Percentiles rank a stretch among this genome's conserved stretches.
These are phyloP conservation scores for Fulvia fulva DNA, from an alignment of 2,329 filamentous ascomycete species.

Conservation along the genomic window DNA sequence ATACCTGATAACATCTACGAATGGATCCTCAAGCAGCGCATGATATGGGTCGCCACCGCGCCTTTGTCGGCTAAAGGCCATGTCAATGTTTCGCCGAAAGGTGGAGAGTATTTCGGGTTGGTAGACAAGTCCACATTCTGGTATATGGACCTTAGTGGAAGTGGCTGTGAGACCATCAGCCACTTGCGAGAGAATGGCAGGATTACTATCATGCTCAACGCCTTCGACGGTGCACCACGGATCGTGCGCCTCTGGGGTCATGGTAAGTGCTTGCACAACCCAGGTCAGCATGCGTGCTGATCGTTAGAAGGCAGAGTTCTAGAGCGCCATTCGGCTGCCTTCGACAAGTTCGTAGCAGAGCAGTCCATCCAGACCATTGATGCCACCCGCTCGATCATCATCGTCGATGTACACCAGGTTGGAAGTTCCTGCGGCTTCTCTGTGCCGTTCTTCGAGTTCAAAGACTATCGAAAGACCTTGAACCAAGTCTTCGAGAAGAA, in stretches of 20 bases:
- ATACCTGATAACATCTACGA: slow-evolving; percentile 37
- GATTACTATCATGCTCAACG: slow-evolving; percentile 42
- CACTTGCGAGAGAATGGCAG: slow-evolving; percentile 45
- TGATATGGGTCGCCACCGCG: slow-evolving; percentile 43
- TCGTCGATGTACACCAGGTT: slow-evolving; percentile 43
- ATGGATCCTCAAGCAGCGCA: slow-evolving; percentile 45
- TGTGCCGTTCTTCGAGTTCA: slow-evolving; percentile 45
- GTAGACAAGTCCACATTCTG: slow-evolving; percentile 39
- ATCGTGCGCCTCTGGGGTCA: slow-evolving; percentile 44
- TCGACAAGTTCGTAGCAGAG: slow-evolving; percentile 32
- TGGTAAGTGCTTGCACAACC: slow-evolving; percentile 30
- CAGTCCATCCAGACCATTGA: slow-evolving; percentile 37
- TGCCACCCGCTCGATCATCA: slow-evolving; percentile 39
- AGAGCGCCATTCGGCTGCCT: slow-evolving; percentile 36
- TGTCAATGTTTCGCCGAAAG: slow-evolving; percentile 47
- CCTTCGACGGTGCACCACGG: slow-evolving; percentile 40
- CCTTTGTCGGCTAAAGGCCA: slow-evolving; percentile 40
- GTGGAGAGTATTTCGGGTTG: slow-evolving; percentile 42
- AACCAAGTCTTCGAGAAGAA: slow-evolving; percentile 42
- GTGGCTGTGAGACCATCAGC: slow-evolving; percentile 42
- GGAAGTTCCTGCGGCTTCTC: slow-evolving; percentile 41
- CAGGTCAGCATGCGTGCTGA: slow-evolving; percentile 27
- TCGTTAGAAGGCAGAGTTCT: slow-evolving; percentile 27
- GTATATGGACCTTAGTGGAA: slow-evolving; percentile 44
- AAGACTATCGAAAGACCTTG: slow-evolving; percentile 37